Conservation (phyloP, 2,329 filamentous ascomycete genomes). For the Colletotrichum sp. region DNA sequence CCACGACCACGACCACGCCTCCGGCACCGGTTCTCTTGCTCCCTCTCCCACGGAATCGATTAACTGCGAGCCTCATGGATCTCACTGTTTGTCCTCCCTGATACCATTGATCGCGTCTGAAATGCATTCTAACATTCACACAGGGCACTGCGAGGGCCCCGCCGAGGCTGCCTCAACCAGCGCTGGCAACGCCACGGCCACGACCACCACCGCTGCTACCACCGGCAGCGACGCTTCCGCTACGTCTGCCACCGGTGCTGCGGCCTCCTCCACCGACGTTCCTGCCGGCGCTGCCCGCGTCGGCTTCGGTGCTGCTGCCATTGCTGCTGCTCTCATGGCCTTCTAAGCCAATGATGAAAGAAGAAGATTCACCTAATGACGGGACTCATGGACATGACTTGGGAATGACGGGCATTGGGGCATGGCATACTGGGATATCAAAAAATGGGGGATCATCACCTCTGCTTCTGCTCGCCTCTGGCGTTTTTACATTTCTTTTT, state of each 20-base stretch:
- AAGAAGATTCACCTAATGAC: not conserved
- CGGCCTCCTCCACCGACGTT: slow-evolving; percentile 7
- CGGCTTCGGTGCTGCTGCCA: slow-evolving; percentile 8
- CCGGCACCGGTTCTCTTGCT: slow-evolving; percentile 25
- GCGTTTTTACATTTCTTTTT: not conserved
- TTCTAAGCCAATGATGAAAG: not conserved
- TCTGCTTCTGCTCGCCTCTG: not conserved
- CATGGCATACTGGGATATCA: not conserved
- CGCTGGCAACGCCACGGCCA: not conserved
- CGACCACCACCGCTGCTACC: not conserved
- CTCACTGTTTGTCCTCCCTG: no score
- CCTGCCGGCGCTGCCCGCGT: slow-evolving; percentile 9
- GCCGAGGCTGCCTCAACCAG: not conserved
- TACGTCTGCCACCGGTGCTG: slow-evolving; percentile 36
- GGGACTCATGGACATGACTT: not conserved
- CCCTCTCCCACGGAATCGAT: slow-evolving; percentile 34
- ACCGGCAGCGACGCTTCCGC: slow-evolving; percentile 40
- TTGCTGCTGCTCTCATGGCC: slow-evolving; percentile 13
- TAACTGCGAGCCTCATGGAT: no score
- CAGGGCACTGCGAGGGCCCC: slow-evolving; percentile 15
- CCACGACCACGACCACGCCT: slow-evolving; percentile 11
- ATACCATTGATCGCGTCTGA: no score
- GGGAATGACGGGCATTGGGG: not conserved
- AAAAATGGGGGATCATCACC: not conserved
- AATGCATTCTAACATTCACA: no score